Evolutionary conservation across 75 land plant species (phyloP).

Genomic region (Sequoia sempervirens): DNA sequence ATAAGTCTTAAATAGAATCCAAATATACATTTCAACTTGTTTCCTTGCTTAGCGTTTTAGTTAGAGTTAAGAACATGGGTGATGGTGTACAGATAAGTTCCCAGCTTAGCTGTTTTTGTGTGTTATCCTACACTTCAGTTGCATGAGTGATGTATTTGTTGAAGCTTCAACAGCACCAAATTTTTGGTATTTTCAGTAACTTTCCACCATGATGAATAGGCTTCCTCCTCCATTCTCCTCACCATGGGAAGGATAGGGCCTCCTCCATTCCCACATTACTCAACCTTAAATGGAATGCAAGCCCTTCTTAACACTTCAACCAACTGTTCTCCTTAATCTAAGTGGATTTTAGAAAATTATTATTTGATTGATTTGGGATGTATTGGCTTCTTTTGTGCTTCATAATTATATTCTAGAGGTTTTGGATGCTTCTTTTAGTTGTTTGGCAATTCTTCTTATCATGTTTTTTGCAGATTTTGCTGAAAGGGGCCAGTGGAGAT

Average conservation of each 20-base stretch:
- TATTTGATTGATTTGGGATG: neutral
- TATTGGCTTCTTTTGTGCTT: neutral
- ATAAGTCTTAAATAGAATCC: neutral
- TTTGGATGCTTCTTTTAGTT: neutral
- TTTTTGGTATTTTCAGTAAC: neutral
- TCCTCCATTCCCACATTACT: neutral
- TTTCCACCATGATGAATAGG: neutral
- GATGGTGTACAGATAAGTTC: neutral
- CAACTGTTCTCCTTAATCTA: neutral
- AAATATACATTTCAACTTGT: neutral
- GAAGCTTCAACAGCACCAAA: neutral
- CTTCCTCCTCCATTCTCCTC: no score
- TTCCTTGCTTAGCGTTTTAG: neutral
- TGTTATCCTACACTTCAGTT: neutral
- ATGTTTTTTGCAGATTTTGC: constrained; percentile 59
- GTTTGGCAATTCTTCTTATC: neutral
- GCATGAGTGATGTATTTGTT: neutral
- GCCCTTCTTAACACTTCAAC: no score
- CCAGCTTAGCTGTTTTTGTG: neutral
- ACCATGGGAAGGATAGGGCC: no score
- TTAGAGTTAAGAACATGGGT: neutral
- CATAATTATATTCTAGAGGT: neutral
- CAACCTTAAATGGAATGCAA: no score
- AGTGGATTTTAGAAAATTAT: neutral
- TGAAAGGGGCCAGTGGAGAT: constrained; percentile 69